Evolutionary conservation across 148 eudicot species (phyloP).

Genomic region (Rhododendron williamsianum): DNA sequence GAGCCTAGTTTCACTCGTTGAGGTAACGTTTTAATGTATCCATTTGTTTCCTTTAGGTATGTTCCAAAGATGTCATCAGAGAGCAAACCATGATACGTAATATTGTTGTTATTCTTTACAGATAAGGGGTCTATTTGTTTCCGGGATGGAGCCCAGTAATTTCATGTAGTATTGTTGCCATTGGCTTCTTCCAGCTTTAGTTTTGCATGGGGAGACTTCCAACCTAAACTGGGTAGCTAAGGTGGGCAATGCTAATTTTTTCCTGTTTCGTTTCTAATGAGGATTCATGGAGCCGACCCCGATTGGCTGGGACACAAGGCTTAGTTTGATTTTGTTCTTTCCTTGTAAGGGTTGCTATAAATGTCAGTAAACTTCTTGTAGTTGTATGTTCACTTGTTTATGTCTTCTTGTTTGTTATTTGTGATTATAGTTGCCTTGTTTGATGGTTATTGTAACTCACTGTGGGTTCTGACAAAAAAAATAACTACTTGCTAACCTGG

Average conservation of each 20-base stretch:
- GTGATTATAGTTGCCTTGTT: no score
- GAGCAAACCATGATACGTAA: background rate
- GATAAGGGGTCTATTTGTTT: constrained; percentile 78
- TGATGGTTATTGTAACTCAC: no score
- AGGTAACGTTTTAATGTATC: constrained; percentile 40
- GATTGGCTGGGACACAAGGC: no score
- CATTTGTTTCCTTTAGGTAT: background rate
- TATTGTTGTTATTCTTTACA: constrained; percentile 28
- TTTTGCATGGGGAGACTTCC: constrained; percentile 60
- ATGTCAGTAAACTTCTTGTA: no score
- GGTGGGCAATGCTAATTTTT: constrained; percentile 29
- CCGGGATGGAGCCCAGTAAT: constrained; percentile 54
- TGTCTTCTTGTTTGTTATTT: no score
- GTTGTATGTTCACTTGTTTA: no score
- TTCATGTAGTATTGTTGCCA: constrained; percentile 76
- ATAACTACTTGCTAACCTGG: no score
- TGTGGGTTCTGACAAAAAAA: no score
- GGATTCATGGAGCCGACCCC: background rate
- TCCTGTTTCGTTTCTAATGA: background rate
- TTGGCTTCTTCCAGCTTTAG: constrained; percentile 92
- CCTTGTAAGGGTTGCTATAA: no score
- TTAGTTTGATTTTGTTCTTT: no score
- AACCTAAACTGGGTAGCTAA: constrained; percentile 62
- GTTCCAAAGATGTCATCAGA: background rate
- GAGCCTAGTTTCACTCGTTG: constrained; percentile 71